Evolutionary conservation across 2,329 filamentous ascomycete species (phyloP).

Genomic region (Xylariaceae sp.): DNA sequence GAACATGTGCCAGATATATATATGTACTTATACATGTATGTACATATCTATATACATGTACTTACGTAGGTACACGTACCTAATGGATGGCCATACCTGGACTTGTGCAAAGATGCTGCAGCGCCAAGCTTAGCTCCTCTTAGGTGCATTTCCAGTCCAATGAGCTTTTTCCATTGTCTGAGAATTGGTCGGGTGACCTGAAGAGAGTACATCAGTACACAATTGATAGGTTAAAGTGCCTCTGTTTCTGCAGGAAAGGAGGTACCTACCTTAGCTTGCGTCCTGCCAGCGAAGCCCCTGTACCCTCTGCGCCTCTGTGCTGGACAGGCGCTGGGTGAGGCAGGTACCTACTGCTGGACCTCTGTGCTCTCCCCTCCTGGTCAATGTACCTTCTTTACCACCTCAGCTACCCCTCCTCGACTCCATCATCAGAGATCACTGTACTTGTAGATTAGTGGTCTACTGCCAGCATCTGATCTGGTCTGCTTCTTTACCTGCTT

Average conservation of each 20-base stretch:
- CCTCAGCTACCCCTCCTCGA: slow-evolving; percentile 13
- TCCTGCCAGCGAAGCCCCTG: background rate
- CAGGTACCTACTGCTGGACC: too few species aligned
- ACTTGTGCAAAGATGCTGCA: slow-evolving; percentile 16
- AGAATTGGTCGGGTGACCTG: slow-evolving; percentile 20
- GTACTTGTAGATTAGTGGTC: too few species aligned
- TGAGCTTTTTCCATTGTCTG: slow-evolving; percentile 9
- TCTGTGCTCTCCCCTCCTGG: too few species aligned
- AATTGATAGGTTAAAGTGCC: slow-evolving; percentile 12
- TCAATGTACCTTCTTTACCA: too few species aligned
- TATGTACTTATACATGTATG: background rate
- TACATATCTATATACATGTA: slow-evolving; percentile 1
- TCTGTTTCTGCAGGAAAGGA: slow-evolving; percentile 5
- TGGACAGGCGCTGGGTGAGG: too few species aligned
- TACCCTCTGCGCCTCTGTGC: too few species aligned
- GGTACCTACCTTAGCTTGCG: slow-evolving; percentile 1
- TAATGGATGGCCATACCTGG: slow-evolving; percentile 16
- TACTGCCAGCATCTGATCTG: too few species aligned
- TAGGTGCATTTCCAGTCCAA: slow-evolving; percentile 16
- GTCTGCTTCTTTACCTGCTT: slow-evolving; percentile 2
- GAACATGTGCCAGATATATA: too few species aligned
- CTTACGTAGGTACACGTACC: slow-evolving; percentile 10
- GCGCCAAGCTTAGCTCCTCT: slow-evolving; percentile 14
- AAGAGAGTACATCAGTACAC: slow-evolving; percentile 19
- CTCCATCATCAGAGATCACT: slow-evolving; percentile 7